Evolutionary conservation across 305 asterid genomes (phyloP).

Genomic region (Fraxinus nigra): DNA sequence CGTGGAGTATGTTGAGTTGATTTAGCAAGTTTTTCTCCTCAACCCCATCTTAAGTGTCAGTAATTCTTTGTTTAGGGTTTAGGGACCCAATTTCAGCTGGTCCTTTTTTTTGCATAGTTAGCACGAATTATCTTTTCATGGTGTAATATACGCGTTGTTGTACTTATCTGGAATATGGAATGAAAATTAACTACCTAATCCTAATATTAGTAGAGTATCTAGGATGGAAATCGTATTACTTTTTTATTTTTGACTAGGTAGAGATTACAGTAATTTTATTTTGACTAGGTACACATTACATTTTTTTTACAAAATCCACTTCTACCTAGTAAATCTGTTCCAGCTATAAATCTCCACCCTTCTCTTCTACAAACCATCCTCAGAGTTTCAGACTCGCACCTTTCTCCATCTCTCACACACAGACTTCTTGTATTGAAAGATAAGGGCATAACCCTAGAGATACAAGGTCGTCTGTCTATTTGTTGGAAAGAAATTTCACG

Average conservation of each 20-base stretch:
- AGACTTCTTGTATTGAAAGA: neutral
- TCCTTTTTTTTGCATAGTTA: neutral
- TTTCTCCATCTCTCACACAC: neutral
- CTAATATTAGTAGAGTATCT: neutral
- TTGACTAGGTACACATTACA: neutral
- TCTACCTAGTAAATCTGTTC: neutral
- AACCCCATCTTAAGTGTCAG: neutral
- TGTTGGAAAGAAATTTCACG: neutral
- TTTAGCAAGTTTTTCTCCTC: neutral
- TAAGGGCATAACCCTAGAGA: neutral
- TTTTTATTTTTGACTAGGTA: neutral
- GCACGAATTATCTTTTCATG: neutral
- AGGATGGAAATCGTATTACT: neutral
- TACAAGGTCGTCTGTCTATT: neutral
- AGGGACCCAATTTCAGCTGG: neutral
- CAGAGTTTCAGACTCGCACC: neutral
- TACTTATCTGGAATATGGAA: neutral
- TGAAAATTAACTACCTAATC: neutral
- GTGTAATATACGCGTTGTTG: neutral
- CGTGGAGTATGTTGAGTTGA: neutral
- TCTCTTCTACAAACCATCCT: neutral
- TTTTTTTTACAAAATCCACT: neutral
- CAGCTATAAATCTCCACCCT: neutral
- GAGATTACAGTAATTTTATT: neutral
- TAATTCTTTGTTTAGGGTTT: neutral